phyloP scores from a whole-genome alignment of 2,329 filamentous ascomycete genomes.

The Cercospora nicotianae region DNA sequence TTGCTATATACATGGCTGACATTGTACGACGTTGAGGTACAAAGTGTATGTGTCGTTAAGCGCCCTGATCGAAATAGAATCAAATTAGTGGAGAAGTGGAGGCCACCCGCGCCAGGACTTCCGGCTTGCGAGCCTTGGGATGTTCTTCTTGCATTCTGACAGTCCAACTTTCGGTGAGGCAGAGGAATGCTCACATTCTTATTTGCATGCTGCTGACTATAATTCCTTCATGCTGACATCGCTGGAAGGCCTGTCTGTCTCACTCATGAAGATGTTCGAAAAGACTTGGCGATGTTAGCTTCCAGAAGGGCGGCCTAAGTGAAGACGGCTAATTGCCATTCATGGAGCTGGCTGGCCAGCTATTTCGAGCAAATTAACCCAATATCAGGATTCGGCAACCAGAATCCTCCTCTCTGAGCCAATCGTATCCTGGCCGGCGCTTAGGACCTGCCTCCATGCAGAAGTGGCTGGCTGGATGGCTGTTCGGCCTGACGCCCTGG shows the following conservation, averaged over 20 bases:
- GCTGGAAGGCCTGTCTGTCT: background rate
- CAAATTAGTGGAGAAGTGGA: constrained; percentile 20
- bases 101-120: background rate
- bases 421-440: constrained; percentile 23
- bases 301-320: background rate
- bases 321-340: constrained; percentile 17
- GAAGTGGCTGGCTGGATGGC: constrained; percentile 22
- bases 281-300: background rate
- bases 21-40: constrained; percentile 27
- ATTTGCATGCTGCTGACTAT: background rate
- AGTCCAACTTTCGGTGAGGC: background rate
- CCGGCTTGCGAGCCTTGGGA: background rate
- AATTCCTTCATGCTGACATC: background rate
- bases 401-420: constrained; percentile 15
- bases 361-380: constrained; percentile 26
- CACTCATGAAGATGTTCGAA: background rate
- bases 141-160: background rate
- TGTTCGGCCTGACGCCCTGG: constrained; percentile 12
- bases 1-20: constrained; percentile 36
- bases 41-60: constrained; percentile 19
- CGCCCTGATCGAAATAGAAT: constrained; percentile 27
- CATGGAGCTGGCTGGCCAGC: background rate
- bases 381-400: background rate
- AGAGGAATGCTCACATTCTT: background rate
- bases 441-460: constrained; percentile 17